phyloP scores from a whole-genome alignment of 768 basidiomycete species.

The Tricholoma bakamatsutake region DNA sequence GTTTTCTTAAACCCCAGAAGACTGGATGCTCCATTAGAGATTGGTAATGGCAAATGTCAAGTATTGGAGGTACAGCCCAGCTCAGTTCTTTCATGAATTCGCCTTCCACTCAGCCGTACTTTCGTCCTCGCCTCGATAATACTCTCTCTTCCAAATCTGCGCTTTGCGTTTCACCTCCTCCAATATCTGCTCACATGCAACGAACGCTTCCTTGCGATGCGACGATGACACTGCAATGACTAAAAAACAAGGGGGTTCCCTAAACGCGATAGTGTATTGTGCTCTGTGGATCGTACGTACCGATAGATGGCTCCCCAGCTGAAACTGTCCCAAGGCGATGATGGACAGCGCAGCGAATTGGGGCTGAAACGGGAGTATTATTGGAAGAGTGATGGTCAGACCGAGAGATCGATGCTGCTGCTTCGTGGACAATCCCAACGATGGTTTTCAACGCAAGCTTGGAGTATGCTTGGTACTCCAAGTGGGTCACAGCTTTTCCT shows the following conservation, averaged over 20 bases:
- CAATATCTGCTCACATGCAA: conserved; percentile 75
- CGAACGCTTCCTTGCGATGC: conserved; percentile 77
- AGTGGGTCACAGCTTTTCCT: conserved; percentile 66
- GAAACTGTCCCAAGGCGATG: conserved; percentile 77
- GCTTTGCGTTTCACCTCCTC: conserved; percentile 79
- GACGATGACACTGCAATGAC: conserved; percentile 83
- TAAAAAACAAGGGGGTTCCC: conserved; percentile 8
- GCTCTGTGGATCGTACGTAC: conserved; percentile 17
- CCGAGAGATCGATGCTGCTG: conserved; percentile 33
- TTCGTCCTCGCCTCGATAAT: conserved; percentile 66
- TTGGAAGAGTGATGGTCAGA: conserved; percentile 34
- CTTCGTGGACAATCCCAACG: conserved; percentile 47
- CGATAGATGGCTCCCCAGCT: conserved; percentile 74
- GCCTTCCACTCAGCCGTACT: conserved; percentile 66
- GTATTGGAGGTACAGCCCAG: too few species aligned
- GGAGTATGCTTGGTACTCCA: conserved; percentile 84
- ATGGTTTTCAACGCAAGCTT: conserved; percentile 77
- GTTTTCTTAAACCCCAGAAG: background rate
- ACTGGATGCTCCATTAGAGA: background rate
- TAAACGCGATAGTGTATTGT: background rate
- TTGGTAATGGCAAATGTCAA: too few species aligned
- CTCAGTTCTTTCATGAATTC: conserved; percentile 32
- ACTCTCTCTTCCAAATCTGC: conserved; percentile 92
- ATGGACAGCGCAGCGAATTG: conserved; percentile 58
- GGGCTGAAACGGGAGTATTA: conserved; percentile 20